Percentiles rank a stretch among this genome's conserved stretches.
Evolutionary conservation across 1,284 basidiomycete species (phyloP).

Genomic region (Pyrrhoderma noxium): DNA sequence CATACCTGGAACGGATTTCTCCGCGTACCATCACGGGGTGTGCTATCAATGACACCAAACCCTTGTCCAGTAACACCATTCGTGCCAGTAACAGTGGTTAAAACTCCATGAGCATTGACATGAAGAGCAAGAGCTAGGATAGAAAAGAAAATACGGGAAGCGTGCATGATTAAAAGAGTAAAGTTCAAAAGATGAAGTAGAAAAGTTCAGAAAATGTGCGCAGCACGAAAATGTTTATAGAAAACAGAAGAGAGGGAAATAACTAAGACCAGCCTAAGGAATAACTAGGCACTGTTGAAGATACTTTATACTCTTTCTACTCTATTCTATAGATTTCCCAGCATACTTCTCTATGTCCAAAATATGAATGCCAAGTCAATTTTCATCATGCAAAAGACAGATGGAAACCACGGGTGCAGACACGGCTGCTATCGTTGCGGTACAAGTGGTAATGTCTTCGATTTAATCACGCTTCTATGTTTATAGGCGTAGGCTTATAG

Average conservation of each 20-base stretch:
- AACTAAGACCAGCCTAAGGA: not conserved
- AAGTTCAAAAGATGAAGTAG: not conserved
- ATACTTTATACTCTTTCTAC: not conserved
- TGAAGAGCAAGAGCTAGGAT: slow-evolving; percentile 10
- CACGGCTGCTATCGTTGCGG: not conserved
- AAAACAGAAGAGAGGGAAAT: not conserved
- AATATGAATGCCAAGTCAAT: not conserved
- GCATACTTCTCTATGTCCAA: too few relatives aligned
- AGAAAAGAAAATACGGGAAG: not conserved
- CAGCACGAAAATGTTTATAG: slow-evolving; percentile 9
- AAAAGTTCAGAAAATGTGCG: slow-evolving; percentile 9
- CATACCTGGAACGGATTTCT: slow-evolving; percentile 23
- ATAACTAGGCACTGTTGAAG: not conserved
- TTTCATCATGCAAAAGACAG: not conserved
- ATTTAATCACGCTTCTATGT: too few relatives aligned
- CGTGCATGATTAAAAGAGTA: not conserved
- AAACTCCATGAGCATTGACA: slow-evolving; percentile 19
- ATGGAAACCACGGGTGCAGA: slow-evolving; percentile 1
- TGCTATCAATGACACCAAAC: slow-evolving; percentile 20
- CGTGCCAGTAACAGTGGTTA: slow-evolving; percentile 20
- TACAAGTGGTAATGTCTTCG: too few relatives aligned
- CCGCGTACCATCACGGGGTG: slow-evolving; percentile 21
- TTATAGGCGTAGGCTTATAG: too few relatives aligned
- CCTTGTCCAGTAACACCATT: slow-evolving; percentile 21
- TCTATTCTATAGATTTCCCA: not conserved